Evolutionary conservation across 495 filamentous ascomycete genomes (phyloP).

Genomic region (Aspergillus heteromorphus): DNA sequence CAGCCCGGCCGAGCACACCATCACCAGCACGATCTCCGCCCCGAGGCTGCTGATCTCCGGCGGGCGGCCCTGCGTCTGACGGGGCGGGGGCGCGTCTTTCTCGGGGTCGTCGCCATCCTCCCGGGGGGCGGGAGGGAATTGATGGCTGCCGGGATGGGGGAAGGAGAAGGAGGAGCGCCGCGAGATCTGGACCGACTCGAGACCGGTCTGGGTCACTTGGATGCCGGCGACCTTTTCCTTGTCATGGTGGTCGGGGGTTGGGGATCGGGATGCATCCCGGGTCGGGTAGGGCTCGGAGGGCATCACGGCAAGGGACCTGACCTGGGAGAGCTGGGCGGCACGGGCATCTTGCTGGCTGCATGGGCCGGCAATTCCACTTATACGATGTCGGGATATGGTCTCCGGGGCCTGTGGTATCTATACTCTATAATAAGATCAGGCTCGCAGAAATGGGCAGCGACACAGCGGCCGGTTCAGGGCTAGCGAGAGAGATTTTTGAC

Average conservation of each 20-base stretch:
- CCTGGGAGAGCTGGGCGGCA: too few relatives aligned
- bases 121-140: slow-evolving; percentile 1
- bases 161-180: slow-evolving; percentile 5
- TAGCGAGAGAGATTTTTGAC: too few relatives aligned
- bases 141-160: background rate
- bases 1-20: slow-evolving; percentile 40
- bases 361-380: background rate
- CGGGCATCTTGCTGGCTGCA: too few relatives aligned
- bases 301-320: too few relatives aligned
- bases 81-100: slow-evolving; percentile 1
- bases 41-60: slow-evolving; percentile 30
- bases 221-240: background rate
- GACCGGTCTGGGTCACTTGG: background rate
- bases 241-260: background rate
- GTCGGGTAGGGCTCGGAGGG: background rate
- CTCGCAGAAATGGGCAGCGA: background rate
- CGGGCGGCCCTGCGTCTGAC: slow-evolving; percentile 25
- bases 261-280: background rate
- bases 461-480: too few relatives aligned
- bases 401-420: too few relatives aligned
- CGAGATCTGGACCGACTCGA: slow-evolving; percentile 6
- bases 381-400: background rate
- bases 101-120: slow-evolving; percentile 4
- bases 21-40: slow-evolving; percentile 35
- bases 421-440: too few relatives aligned